phyloP scores from a whole-genome alignment of 306 rosid species.

The Prunus dulcis region DNA sequence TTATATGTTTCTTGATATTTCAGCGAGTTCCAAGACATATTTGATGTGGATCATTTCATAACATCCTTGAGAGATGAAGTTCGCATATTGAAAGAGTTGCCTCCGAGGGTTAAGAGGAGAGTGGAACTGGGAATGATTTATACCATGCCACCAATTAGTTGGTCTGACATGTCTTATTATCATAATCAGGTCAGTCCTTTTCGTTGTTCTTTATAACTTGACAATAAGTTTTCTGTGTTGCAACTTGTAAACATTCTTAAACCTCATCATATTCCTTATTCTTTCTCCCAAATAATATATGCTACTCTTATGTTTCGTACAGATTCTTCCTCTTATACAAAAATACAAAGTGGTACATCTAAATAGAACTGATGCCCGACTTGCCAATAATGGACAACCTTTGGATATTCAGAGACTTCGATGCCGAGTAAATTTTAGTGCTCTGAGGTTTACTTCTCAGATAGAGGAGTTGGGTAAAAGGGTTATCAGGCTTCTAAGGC shows the following conservation, averaged over 20 bases:
- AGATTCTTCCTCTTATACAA: conserved; percentile 89
- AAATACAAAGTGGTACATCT: conserved; percentile 90
- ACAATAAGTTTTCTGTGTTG: neutral
- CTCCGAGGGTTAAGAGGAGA: conserved; percentile 80
- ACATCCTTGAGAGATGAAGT: conserved; percentile 97
- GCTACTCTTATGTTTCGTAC: conserved; percentile 12
- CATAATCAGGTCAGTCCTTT: conserved; percentile 60
- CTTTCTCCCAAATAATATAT: neutral
- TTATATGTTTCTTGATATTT: conserved; percentile 17
- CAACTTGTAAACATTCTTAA: neutral
- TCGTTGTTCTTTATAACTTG: neutral
- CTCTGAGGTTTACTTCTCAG: conserved; percentile 89
- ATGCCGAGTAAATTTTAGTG: conserved; percentile 88
- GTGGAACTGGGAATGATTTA: conserved; percentile 66
- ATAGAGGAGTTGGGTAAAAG: conserved; percentile 88
- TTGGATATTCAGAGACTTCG: conserved; percentile 85
- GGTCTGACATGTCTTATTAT: conserved; percentile 96
- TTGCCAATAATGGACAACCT: conserved; percentile 91
- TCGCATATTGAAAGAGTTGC: conserved; percentile 88
- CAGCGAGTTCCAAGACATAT: conserved; percentile 94
- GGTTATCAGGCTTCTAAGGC: conserved; percentile 74
- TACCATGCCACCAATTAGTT: conserved; percentile 94
- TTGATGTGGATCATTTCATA: conserved; percentile 89
- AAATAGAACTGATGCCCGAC: conserved; percentile 91
- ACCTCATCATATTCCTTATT: neutral